Evolutionary conservation across 345 rosid species (phyloP).

Genomic region (Draba incana): DNA sequence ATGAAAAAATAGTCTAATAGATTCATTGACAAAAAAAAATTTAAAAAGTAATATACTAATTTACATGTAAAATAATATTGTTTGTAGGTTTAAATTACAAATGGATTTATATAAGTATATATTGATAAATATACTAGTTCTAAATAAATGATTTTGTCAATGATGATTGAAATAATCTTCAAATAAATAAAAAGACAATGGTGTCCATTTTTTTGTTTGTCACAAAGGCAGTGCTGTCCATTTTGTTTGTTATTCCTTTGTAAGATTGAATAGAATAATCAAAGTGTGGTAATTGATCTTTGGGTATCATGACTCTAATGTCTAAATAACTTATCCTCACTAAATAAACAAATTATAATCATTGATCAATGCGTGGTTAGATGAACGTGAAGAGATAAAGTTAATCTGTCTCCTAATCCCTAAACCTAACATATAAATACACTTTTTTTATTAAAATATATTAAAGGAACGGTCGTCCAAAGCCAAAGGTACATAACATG

Average conservation of each 20-base stretch:
- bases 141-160: background rate
- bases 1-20: too few species aligned
- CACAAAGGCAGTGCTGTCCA: too few species aligned
- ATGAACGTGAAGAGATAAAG: constrained; percentile 14
- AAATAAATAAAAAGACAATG: background rate
- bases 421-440: constrained; percentile 1
- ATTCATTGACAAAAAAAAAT: too few species aligned
- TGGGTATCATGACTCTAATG: background rate
- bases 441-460: background rate
- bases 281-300: background rate
- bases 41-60: background rate
- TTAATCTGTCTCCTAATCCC: background rate
- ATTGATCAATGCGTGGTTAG: constrained; percentile 7
- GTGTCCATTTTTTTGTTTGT: background rate
- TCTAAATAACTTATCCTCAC: background rate
- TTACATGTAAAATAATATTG: background rate
- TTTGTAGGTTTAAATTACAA: background rate
- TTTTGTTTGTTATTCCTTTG: background rate
- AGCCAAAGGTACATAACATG: constrained; percentile 14
- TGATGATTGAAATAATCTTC: background rate
- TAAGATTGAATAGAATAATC: background rate
- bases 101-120: background rate
- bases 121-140: background rate
- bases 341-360: background rate
- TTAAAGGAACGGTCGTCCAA: constrained; percentile 33